Base-by-base conservation (phyloP, 441 rosid species). In the Viola pubescens region DNA sequence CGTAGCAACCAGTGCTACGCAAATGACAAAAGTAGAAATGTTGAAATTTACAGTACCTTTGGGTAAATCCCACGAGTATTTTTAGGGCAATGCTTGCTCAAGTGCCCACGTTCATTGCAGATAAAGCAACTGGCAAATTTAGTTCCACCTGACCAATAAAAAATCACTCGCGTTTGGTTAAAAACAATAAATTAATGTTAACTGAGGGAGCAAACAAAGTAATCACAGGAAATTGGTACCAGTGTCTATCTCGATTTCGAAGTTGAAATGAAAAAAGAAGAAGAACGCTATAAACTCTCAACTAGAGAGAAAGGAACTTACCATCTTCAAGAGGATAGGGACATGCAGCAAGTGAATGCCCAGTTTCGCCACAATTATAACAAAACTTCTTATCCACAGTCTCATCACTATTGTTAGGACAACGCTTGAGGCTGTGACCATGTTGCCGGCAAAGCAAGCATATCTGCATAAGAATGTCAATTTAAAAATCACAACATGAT, bases 11-110 rank as follows among this genome's bases (percentile, higher is more conserved):
- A 5, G 48, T 38, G 12, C 5, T 61, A 5, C 13, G 43, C 37
- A n/a, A 52, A 37, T 14, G 50, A 8, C 14, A 69, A 47, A 7
- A 56, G 40, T n/a, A 5, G 41, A 11, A 51, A 66, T 50, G 37
- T 45, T 47, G 5, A 39, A 62, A 26, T 34, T 7, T 9, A 42
- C 37, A 42, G 7, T 80, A 92, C 96, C 97, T 87, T 92, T 43
- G 98, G 98, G 73, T 87, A 89, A 70, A 92, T 84, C 65, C 98
- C 97, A 58, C 69, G 85, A 58, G 83, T 62, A 79, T 78, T 89
- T 73, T 83, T 59, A 11, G 97, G 96, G 64, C 98, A 92, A 63
- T 82, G 76, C 81, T 89, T 92, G 70, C 97, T 92, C 79, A 92
- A 70, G 73, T 92, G 97, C 16, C 97, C 97, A 7, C 44, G 74